Conservation (phyloP, 306 rosid genomes). For the Citrullus mucosospermus region DNA sequence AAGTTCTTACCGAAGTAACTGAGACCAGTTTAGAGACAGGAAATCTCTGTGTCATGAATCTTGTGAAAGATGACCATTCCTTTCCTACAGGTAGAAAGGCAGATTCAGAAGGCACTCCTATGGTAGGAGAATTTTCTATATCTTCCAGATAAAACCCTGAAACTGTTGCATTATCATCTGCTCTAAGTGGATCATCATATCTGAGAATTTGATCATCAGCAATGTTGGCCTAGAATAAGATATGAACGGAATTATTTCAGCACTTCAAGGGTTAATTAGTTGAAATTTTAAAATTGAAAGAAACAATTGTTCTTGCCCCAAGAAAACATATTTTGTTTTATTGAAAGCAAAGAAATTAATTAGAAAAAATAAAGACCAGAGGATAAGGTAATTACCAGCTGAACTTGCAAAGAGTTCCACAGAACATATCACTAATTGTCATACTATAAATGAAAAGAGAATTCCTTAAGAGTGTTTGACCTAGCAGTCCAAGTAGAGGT, state of each 20-base stretch:
- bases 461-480: neutral
- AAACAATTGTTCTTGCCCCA: neutral
- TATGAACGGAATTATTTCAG: constrained; percentile 6
- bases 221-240: constrained; percentile 28
- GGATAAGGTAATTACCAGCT: neutral
- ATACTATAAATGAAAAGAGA: neutral
- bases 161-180: constrained; percentile 21
- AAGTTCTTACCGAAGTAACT: constrained; percentile 52
- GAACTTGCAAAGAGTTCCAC: neutral
- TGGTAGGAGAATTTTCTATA: constrained; percentile 12
- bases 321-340: neutral
- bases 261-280: neutral
- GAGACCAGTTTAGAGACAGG: constrained; percentile 73
- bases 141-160: constrained; percentile 13
- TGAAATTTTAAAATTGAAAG: neutral
- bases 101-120: constrained; percentile 19
- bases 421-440: neutral
- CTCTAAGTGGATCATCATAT: constrained; percentile 77
- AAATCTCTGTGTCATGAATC: constrained; percentile 71
- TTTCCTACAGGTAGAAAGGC: constrained; percentile 24
- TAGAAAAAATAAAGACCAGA: neutral
- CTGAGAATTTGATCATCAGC: constrained; percentile 25
- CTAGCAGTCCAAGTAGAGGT: neutral
- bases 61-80: constrained; percentile 80
- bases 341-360: neutral